Evolutionary conservation across 495 filamentous ascomycete species (phyloP).

Genomic region (Xylaria castorea): DNA sequence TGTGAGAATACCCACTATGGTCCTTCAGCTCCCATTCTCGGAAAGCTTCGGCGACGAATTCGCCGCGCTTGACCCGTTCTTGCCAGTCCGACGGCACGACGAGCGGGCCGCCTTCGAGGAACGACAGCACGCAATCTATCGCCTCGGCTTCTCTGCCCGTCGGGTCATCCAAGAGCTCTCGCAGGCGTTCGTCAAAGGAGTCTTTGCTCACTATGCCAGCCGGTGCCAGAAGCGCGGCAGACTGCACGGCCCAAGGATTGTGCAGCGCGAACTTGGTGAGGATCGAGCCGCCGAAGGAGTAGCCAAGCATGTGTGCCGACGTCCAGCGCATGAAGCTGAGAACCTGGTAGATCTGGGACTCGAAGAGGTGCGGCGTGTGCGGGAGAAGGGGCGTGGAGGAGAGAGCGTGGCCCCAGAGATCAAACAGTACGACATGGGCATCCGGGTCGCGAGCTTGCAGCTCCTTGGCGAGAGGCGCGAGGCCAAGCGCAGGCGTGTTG

Average conservation of each 20-base stretch:
- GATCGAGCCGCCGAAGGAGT: conserved; percentile 36
- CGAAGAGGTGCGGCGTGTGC: conserved; percentile 36
- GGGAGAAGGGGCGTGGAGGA: conserved; percentile 37
- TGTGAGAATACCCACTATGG: conserved; percentile 51
- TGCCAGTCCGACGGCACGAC: conserved; percentile 51
- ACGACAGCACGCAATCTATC: conserved; percentile 43
- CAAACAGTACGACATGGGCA: conserved; percentile 33
- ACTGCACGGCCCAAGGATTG: conserved; percentile 30
- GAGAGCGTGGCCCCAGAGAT: conserved; percentile 43
- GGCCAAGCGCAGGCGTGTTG: conserved; percentile 38
- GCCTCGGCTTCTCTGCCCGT: conserved; percentile 36
- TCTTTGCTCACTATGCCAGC: conserved; percentile 32
- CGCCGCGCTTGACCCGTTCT: conserved; percentile 48
- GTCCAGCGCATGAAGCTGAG: conserved; percentile 34
- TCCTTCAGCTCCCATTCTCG: conserved; percentile 51
- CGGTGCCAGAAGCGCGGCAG: conserved; percentile 37
- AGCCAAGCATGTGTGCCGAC: conserved; percentile 38
- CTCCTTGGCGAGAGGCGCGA: conserved; percentile 34
- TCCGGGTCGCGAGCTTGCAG: conserved; percentile 22
- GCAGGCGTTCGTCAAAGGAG: not conserved
- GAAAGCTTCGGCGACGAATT: conserved; percentile 55
- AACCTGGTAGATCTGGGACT: conserved; percentile 33
- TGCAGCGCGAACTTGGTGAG: conserved; percentile 31
- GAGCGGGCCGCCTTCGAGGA: conserved; percentile 46
- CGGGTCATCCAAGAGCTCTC: not conserved